phyloP scores from a whole-genome alignment of 106 monocot species.

The Narthecium ossifragum region DNA sequence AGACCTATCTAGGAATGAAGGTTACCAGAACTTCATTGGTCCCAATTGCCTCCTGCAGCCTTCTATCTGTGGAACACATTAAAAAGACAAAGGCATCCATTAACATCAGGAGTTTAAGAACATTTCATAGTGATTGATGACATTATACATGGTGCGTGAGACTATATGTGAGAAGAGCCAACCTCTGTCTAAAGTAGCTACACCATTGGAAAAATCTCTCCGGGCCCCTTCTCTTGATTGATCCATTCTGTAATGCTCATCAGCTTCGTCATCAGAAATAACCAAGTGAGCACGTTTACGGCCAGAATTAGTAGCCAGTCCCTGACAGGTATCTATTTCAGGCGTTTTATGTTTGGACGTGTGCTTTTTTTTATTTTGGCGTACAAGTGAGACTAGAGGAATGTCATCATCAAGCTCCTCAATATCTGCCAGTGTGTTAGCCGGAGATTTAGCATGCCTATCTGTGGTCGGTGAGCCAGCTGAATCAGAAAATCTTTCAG shows the following conservation, averaged over 20 bases:
- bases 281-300: conserved; percentile 70
- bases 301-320: conserved; percentile 1
- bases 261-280: conserved; percentile 88
- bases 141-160: too few species aligned
- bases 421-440: background rate
- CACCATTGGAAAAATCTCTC: conserved; percentile 12
- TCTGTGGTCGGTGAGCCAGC: conserved; percentile 15
- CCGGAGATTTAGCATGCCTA: conserved; percentile 9
- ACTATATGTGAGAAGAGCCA: conserved; percentile 15
- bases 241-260: conserved; percentile 25
- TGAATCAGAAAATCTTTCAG: conserved; percentile 16
- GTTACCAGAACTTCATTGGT: conserved; percentile 26
- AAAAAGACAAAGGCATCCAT: too few species aligned
- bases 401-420: conserved; percentile 43
- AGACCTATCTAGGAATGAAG: background rate
- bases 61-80: conserved; percentile 23
- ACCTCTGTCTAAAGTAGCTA: conserved; percentile 30
- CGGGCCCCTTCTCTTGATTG: conserved; percentile 12
- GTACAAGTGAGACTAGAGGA: conserved; percentile 47
- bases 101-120: too few species aligned
- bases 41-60: background rate
- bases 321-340: conserved; percentile 17
- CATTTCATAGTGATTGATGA: too few species aligned
- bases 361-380: conserved; percentile 26
- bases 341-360: conserved; percentile 27